Percentiles rank a stretch among this genome's conserved stretches.
Evolutionary conservation across 352 stramenopile genomes (phyloP).

Genomic region (Halophytophthora batemanensis): DNA sequence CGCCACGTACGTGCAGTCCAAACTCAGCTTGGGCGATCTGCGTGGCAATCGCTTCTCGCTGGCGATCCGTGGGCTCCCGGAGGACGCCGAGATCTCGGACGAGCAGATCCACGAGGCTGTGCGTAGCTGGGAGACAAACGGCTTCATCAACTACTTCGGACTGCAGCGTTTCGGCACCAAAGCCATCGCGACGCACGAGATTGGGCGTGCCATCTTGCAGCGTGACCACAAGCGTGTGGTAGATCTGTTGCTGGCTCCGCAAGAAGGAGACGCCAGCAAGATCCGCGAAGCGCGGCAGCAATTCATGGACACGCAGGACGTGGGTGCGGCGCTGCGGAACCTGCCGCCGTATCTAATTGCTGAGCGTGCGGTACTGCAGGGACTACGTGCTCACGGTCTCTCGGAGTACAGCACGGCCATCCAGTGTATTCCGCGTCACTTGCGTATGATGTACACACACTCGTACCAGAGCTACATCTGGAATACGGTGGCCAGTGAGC

Average conservation of each 20-base stretch:
- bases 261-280: constrained; percentile 73
- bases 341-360: constrained; percentile 83
- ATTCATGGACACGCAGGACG: constrained; percentile 64
- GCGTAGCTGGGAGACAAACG: constrained; percentile 62
- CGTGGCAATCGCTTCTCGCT: constrained; percentile 95
- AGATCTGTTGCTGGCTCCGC: constrained; percentile 88
- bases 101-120: constrained; percentile 63
- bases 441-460: constrained; percentile 91
- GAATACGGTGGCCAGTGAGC: constrained; percentile 91
- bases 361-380: constrained; percentile 66
- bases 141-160: constrained; percentile 99
- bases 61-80: constrained; percentile 90
- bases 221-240: constrained; percentile 90
- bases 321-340: constrained; percentile 49
- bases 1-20: constrained; percentile 85
- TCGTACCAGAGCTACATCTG: constrained; percentile 96
- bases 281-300: constrained; percentile 63
- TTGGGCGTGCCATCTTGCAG: constrained; percentile 92
- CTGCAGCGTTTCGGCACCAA: constrained; percentile 95
- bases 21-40: constrained; percentile 92
- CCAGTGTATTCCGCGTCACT: constrained; percentile 73
- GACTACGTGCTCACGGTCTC: constrained; percentile 54
- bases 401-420: constrained; percentile 61
- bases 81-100: constrained; percentile 49
- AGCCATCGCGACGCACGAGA: constrained; percentile 83